Base-by-base conservation (phyloP, 2,329 filamentous ascomycete genomes). In the Ceratocystiopsis sp. region DNA sequence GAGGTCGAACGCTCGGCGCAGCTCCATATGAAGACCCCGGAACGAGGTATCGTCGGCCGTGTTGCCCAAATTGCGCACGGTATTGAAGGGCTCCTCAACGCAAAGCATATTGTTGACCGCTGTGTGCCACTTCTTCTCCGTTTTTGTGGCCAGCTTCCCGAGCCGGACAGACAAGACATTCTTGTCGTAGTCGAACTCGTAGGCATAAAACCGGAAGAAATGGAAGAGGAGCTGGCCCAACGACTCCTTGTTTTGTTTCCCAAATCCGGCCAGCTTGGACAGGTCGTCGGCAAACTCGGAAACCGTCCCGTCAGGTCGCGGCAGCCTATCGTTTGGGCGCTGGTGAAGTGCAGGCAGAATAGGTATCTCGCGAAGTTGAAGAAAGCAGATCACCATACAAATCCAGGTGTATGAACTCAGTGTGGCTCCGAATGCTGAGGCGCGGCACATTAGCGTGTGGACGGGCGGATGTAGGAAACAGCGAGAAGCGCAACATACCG, bases 391-490 rank as follows among this genome's bases (percentile, higher is more conserved):
- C 51, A 96, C 93, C 69, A 98, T 76, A 61, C 91, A 98, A 57
- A 96, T 96, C 91, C 91, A 98, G 18, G 91, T 95, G 58, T 98
- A 98, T 16, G 91, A 98, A 61, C 89, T 96, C 47, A 98, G 69
- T 8, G 91, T 98, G 45, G 85, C 87, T 49, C 91, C 87, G 57
- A 86, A 85, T 46, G 83, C 91, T 93, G 15, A 35, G 17, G 2
- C 11, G 2, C 11, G 19, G 37, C 16, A 5, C 2, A 18, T 32
- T 38, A 57, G 46, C 17, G 19, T 7, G 19, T 7, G 19, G 6
- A 29, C 11, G 10, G 4, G 3, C 16, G 12, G 18, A 42, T 33
- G 36, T 41, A 14, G 34, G 38, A 36, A 42, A 48, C 19, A 21
- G 19, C 19, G 19, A 21, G 19, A 21, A 21, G 4, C 45, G 10